Conservation (phyloP, 495 filamentous ascomycete species). For the Trichoderma parareesei region DNA sequence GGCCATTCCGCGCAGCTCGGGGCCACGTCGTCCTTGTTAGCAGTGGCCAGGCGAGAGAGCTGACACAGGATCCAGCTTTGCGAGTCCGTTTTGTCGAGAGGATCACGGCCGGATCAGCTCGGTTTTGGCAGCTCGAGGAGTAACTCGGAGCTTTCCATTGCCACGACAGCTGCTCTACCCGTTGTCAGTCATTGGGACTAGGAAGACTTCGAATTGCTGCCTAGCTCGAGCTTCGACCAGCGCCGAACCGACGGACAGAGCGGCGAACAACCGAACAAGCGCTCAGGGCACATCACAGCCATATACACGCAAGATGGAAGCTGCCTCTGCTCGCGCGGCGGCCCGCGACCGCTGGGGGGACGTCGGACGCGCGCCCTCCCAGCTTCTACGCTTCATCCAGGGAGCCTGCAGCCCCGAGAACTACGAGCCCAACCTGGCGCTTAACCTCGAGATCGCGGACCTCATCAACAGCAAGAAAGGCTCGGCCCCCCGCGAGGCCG, state of each 20-base stretch:
- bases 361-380: conserved; percentile 69
- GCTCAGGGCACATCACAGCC: not conserved
- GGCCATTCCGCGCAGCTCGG: not conserved
- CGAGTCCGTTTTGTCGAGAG: not conserved
- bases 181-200: not conserved
- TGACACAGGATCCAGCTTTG: not conserved
- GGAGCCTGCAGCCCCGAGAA: conserved; percentile 93
- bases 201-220: no score
- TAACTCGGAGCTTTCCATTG: not conserved
- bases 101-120: no score
- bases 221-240: no score
- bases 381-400: conserved; percentile 89
- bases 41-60: not conserved
- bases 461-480: conserved; percentile 97
- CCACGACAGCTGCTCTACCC: not conserved
- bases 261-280: not conserved
- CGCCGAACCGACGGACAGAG: not conserved
- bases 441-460: conserved; percentile 94
- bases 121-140: no score
- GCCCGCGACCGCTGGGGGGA: conserved; percentile 90
- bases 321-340: conserved; percentile 88
- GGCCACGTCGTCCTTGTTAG: conserved; percentile 1
- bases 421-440: conserved; percentile 92
- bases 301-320: conserved; percentile 60
- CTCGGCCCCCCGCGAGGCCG: conserved; percentile 91